A percentile compares a stretch with the other conserved stretches of the same genome.
phyloP scores from a whole-genome alignment of 2,329 filamentous ascomycete genomes.

The Paraphoma sp. region DNA sequence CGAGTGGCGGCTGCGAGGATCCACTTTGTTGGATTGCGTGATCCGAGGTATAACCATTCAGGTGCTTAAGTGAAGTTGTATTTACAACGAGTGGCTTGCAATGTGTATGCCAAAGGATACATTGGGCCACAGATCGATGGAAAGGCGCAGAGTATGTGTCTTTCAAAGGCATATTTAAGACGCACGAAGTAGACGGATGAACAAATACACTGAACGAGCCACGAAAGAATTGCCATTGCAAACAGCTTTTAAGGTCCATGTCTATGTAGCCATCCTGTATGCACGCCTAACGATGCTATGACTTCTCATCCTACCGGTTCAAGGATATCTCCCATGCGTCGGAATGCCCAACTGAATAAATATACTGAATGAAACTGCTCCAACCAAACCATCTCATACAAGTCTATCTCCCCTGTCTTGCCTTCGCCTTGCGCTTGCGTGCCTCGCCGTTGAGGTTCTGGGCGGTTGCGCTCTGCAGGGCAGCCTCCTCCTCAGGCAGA shows the following conservation, averaged over 20 bases:
- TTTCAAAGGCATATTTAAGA: too few relatives aligned
- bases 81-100: not conserved
- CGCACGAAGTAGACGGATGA: too few relatives aligned
- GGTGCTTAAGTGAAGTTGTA: not conserved
- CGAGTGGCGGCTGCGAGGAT: slow-evolving; percentile 1
- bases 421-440: slow-evolving; percentile 45
- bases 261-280: not conserved
- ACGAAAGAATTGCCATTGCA: not conserved
- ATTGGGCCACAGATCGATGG: too few relatives aligned
- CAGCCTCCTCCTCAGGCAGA: slow-evolving; percentile 47
- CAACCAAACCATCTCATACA: not conserved
- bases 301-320: not conserved
- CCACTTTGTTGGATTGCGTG: slow-evolving; percentile 17
- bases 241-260: not conserved
- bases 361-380: not conserved
- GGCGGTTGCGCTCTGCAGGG: slow-evolving; percentile 52
- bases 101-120: too few relatives aligned
- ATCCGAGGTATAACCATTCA: slow-evolving; percentile 6
- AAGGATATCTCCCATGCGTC: too few relatives aligned
- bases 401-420: not conserved
- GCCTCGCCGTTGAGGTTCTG: slow-evolving; percentile 55
- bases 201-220: too few relatives aligned
- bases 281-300: not conserved
- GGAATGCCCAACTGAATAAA: too few relatives aligned
- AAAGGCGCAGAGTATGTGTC: too few relatives aligned